Evolutionary conservation across 495 filamentous ascomycete species (phyloP).

Genomic region (Durotheca rogersii): DNA sequence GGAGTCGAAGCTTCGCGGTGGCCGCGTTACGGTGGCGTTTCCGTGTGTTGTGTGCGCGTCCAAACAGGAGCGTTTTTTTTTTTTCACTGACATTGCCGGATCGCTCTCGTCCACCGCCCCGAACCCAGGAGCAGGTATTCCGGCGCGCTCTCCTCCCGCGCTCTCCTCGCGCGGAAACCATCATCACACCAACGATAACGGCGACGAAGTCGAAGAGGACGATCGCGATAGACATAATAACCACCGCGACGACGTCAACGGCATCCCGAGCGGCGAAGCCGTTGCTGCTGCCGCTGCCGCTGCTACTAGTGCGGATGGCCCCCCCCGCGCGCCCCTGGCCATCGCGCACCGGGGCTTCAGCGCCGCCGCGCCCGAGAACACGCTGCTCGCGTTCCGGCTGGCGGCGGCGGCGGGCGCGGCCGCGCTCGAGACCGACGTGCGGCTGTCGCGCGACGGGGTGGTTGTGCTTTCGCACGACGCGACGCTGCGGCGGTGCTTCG

Average conservation of each 20-base stretch:
- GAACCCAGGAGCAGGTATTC: constrained; percentile 18
- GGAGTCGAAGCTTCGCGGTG: no score
- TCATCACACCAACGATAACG: background rate
- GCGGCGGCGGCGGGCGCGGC: constrained; percentile 73
- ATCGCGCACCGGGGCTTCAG: constrained; percentile 90
- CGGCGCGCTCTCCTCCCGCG: constrained; percentile 6
- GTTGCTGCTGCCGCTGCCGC: no score
- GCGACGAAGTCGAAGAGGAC: constrained; percentile 7
- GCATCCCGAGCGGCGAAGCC: no score
- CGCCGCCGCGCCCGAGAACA: constrained; percentile 79
- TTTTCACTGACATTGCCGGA: constrained; percentile 2
- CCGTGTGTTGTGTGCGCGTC: no score
- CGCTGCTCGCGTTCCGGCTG: constrained; percentile 70
- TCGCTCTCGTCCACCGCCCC: no score
- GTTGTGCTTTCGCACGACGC: constrained; percentile 78
- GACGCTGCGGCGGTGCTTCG: constrained; percentile 76
- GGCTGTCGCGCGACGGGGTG: constrained; percentile 76
- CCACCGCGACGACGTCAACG: no score
- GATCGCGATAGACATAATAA: no score
- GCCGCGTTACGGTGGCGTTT: no score
- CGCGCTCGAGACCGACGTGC: constrained; percentile 86
- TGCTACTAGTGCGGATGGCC: no score
- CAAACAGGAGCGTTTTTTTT: no score
- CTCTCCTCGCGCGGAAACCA: no score
- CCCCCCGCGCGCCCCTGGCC: constrained; percentile 60